A percentile compares a stretch with the other conserved stretches of the same genome.
phyloP scores from a whole-genome alignment of 2,329 filamentous ascomycete species.

The Penicillium sp. region DNA sequence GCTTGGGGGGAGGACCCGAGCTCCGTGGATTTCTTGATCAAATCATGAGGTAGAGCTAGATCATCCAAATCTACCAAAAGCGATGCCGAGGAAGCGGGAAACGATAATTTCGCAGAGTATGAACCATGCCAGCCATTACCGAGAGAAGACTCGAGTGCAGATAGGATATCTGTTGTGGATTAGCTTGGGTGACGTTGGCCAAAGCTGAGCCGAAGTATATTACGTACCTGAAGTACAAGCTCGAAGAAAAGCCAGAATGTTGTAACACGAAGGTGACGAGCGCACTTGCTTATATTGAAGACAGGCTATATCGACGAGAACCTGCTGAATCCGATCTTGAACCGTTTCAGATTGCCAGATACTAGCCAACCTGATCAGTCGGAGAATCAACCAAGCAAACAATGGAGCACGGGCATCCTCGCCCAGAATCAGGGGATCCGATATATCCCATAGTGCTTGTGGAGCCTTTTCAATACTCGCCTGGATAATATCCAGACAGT shows the following conservation, averaged over 20 bases:
- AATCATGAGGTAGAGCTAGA: constrained; percentile 34
- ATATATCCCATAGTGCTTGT: constrained; percentile 66
- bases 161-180: constrained; percentile 49
- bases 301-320: constrained; percentile 38
- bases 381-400: constrained; percentile 59
- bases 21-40: constrained; percentile 28
- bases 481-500: constrained; percentile 77
- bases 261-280: constrained; percentile 32
- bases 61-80: constrained; percentile 36
- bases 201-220: neutral
- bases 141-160: constrained; percentile 43
- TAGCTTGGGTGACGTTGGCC: constrained; percentile 12
- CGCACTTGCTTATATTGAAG: constrained; percentile 39
- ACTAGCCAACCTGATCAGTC: constrained; percentile 54
- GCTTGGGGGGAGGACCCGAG: constrained; percentile 36
- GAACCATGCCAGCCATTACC: constrained; percentile 10
- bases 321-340: constrained; percentile 42
- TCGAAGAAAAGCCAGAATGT: constrained; percentile 38
- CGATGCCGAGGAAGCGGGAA: constrained; percentile 32
- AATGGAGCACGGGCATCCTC: constrained; percentile 52
- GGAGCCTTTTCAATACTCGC: constrained; percentile 76
- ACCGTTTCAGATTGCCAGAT: constrained; percentile 47
- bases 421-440: constrained; percentile 62
- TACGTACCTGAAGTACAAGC: constrained; percentile 44
- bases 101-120: constrained; percentile 18